Conservation (phyloP, 148 eudicot species). For the Vaccinium vitisidaea region DNA sequence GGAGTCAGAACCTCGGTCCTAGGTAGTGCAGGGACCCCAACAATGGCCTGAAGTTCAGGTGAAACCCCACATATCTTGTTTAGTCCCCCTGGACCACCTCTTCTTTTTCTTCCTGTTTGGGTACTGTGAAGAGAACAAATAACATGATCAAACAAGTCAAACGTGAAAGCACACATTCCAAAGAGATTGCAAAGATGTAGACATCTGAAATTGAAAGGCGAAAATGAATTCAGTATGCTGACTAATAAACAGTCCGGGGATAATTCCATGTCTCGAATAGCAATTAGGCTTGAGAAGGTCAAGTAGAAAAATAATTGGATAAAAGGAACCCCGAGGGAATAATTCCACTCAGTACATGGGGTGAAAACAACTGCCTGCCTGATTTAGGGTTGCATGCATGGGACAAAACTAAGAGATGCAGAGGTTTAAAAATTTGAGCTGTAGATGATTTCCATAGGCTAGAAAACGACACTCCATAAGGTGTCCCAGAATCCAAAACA, state of each 20-base stretch:
- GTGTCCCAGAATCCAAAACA: neutral
- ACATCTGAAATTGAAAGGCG: neutral
- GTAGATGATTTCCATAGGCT: neutral
- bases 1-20: conserved; percentile 66
- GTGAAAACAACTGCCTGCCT: neutral
- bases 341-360: neutral
- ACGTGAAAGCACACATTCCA: neutral
- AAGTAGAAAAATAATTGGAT: neutral
- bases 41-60: conserved; percentile 78
- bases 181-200: neutral
- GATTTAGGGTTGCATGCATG: neutral
- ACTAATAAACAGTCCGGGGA: neutral
- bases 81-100: conserved; percentile 90
- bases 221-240: neutral
- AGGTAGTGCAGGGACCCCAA: conserved; percentile 75
- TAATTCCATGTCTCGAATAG: neutral
- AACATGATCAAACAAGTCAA: conserved; percentile 3
- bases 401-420: neutral
- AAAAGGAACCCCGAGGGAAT: neutral
- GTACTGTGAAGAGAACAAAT: conserved; percentile 37
- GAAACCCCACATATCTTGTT: conserved; percentile 87
- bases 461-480: neutral
- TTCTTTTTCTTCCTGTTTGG: conserved; percentile 59
- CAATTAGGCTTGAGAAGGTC: neutral
- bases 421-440: neutral